A percentile compares a stretch with the other conserved stretches of the same genome.
Evolutionary conservation across 164 flowering plant genomes (phyloP).

Genomic region (Dillenia suffruticosa): DNA sequence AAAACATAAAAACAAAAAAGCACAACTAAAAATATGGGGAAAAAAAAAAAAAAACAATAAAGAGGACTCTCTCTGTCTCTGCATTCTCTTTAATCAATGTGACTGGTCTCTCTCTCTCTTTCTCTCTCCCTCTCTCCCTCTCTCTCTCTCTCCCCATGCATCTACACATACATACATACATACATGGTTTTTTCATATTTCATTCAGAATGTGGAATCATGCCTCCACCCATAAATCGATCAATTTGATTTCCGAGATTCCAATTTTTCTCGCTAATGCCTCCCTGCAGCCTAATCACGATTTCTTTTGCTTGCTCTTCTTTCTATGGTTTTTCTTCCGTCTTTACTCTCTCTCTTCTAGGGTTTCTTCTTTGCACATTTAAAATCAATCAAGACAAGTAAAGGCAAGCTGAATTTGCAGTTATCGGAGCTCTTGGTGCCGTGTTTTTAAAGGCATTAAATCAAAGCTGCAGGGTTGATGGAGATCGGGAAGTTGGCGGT

Average conservation of each 20-base stretch:
- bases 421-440: not conserved
- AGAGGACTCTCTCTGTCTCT: too few relatives aligned
- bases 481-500: not conserved
- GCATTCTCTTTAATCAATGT: too few relatives aligned
- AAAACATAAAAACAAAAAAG: not conserved
- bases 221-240: not conserved
- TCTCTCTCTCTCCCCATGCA: slow-evolving; percentile 11
- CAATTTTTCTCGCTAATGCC: slow-evolving; percentile 2
- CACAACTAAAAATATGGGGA: too few relatives aligned
- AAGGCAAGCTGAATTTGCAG: not conserved
- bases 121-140: too few relatives aligned
- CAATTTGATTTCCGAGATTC: slow-evolving; percentile 16
- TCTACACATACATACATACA: not conserved
- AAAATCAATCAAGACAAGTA: not conserved
- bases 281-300: slow-evolving; percentile 2
- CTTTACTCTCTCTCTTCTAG: not conserved
- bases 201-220: not conserved
- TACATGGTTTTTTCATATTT: slow-evolving; percentile 4
- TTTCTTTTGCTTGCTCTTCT: slow-evolving; percentile 4
- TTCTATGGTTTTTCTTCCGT: slow-evolving; percentile 17
- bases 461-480: not conserved
- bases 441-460: slow-evolving; percentile 1
- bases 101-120: too few relatives aligned
- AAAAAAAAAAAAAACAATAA: slow-evolving; percentile 1
- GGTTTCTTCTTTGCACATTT: not conserved